These are phyloP conservation scores for Fomitopsis palustris DNA, from an alignment of 1,284 basidiomycete species.

Conservation along the genomic window DNA sequence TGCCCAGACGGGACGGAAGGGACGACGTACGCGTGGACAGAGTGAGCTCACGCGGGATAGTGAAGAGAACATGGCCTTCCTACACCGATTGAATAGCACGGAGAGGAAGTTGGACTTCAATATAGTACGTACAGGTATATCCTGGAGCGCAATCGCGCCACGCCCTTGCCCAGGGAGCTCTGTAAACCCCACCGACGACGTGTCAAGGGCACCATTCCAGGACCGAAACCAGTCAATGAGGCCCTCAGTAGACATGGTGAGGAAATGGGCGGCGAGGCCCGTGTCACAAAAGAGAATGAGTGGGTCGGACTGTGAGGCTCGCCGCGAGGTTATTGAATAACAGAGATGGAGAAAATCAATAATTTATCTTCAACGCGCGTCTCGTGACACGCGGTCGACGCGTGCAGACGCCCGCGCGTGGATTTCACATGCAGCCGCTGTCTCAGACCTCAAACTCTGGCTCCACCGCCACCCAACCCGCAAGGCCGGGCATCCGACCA, in stretches of 20 bases:
- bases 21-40: slow-evolving; percentile 78
- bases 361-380: background rate
- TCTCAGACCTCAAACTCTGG: too few species aligned
- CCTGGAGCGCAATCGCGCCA: slow-evolving; percentile 66
- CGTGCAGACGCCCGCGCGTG: background rate
- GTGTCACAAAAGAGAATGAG: background rate
- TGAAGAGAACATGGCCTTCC: slow-evolving; percentile 77
- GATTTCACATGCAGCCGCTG: background rate
- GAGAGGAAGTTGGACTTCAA: background rate
- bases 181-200: slow-evolving; percentile 34
- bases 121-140: slow-evolving; percentile 57
- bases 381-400: background rate
- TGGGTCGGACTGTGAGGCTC: background rate
- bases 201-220: slow-evolving; percentile 4
- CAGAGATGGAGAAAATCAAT: too few species aligned
- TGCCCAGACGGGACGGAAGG: slow-evolving; percentile 57
- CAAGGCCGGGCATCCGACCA: background rate
- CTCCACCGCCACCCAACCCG: background rate
- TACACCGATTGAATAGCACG: slow-evolving; percentile 25
- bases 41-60: slow-evolving; percentile 75
- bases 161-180: slow-evolving; percentile 59
- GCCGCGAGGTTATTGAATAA: too few species aligned
- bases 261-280: background rate
- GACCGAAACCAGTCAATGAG: slow-evolving; percentile 6
- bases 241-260: background rate